phyloP scores from a whole-genome alignment of 2,329 filamentous ascomycete genomes.

The Fusarium neocosmosporiellum region DNA sequence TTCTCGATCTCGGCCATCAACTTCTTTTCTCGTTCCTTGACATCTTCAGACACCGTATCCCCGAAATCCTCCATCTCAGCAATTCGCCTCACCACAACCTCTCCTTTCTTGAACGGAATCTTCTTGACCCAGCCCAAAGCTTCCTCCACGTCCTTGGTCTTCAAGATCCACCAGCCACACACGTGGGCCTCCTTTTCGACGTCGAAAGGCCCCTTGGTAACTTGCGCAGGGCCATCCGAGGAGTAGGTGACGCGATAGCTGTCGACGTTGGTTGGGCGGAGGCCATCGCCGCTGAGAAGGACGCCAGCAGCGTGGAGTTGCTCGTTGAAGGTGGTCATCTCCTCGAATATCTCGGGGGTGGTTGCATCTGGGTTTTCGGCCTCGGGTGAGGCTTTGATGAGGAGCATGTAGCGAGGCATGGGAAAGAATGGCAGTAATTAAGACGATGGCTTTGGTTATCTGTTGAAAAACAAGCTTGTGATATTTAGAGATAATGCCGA shows the following conservation, averaged over 20 bases:
- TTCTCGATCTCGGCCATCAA: slow-evolving; percentile 2
- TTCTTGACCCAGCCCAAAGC: slow-evolving; percentile 47
- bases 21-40: slow-evolving; percentile 26
- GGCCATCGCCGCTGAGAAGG: slow-evolving; percentile 43
- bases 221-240: slow-evolving; percentile 24
- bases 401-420: slow-evolving; percentile 47
- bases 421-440: not conserved
- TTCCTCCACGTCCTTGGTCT: slow-evolving; percentile 43
- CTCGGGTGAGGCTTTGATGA: slow-evolving; percentile 44
- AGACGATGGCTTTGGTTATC: not conserved
- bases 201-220: slow-evolving; percentile 46
- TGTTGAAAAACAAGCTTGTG: not conserved
- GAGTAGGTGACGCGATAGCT: slow-evolving; percentile 45
- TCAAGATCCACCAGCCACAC: slow-evolving; percentile 48
- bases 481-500: not conserved
- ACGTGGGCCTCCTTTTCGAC: slow-evolving; percentile 40
- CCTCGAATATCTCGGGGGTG: slow-evolving; percentile 34
- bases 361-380: slow-evolving; percentile 33
- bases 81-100: slow-evolving; percentile 41
- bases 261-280: slow-evolving; percentile 40
- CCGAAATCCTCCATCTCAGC: slow-evolving; percentile 37
- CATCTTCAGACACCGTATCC: slow-evolving; percentile 25
- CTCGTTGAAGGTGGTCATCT: slow-evolving; percentile 45
- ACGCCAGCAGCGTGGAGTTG: slow-evolving; percentile 41
- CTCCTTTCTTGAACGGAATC: slow-evolving; percentile 39